Base-by-base conservation (phyloP, 768 basidiomycete species). In the Kwoniella shandongensis region DNA sequence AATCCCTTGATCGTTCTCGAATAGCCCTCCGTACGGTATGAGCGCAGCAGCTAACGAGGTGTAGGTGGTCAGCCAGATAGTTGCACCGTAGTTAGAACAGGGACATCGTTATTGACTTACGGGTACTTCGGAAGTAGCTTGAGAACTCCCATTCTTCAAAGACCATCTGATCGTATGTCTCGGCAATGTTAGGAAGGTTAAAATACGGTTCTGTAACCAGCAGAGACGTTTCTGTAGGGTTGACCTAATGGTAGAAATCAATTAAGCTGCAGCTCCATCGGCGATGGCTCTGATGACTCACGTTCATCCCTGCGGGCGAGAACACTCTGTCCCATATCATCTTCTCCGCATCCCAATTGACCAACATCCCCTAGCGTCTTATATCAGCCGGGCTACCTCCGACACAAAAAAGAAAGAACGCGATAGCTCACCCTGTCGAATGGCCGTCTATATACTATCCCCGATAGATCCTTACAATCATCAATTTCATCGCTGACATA, bases 71-170 rank as follows among this genome's bases (percentile, higher is more conserved):
- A 17, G 2, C 3, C 41, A 22, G 2, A 3, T n/a, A n/a, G n/a
- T n/a, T n/a, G n/a, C n/a, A n/a, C n/a, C n/a, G n/a, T n/a, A n/a
- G n/a, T n/a, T 12, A 32, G 17, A 39, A 10, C 20, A 50, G 20
- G 7, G 18, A 13, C 20, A 27, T 17, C n/a, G 32, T 26, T 42
- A 25, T 47, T 18, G 22, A 80, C 88, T 73, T 77, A 94, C 93
- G 87, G 51, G 90, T 84, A 70, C 85, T 85, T 26, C 91, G 83
- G 69, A 83, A 81, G 74, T 89, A 91, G 44, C 88, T 85, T 44
- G 82, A 80, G 72, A 94, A 96, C 67, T 93, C 92, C 79, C 92
- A 98, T 78, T 97, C 91, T 74, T 97, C 93, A 68, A 96, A 97
- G 2, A 94, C 81, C 73, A 98, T 88, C 76, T 97, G 91, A 73